Percentiles rank a stretch among this genome's conserved stretches.
These are phyloP conservation scores for Arctium minus DNA, from an alignment of 129 eudicot species.

Conservation along the genomic window DNA sequence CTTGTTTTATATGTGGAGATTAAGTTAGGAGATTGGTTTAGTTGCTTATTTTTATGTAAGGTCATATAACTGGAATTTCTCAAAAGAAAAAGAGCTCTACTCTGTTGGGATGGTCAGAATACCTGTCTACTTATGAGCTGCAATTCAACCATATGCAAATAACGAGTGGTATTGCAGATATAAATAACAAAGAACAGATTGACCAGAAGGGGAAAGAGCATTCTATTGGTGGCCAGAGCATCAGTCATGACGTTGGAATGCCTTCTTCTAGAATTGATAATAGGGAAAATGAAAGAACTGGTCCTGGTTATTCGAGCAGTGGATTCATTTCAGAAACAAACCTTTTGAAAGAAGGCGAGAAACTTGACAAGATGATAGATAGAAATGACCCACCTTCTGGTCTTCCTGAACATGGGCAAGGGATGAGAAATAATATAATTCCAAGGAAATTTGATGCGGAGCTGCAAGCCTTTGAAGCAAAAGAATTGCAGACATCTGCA, in stretches of 20 bases:
- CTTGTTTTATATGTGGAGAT: neutral
- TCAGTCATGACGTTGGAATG: slow-evolving; percentile 30
- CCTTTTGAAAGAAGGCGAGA: slow-evolving; percentile 49
- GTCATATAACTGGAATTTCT: neutral
- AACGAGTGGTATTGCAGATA: slow-evolving; percentile 47
- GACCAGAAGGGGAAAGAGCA: slow-evolving; percentile 76
- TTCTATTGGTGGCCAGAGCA: slow-evolving; percentile 43
- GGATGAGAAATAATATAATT: slow-evolving; percentile 22
- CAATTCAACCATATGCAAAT: slow-evolving; percentile 10
- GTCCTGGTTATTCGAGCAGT: slow-evolving; percentile 33
- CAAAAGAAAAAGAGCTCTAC: neutral
- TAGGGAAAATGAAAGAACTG: slow-evolving; percentile 27
- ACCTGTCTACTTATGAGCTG: neutral
- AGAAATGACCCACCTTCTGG: slow-evolving; percentile 31
- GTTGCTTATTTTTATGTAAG: neutral
- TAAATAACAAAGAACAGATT: slow-evolving; percentile 49
- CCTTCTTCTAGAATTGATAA: slow-evolving; percentile 33
- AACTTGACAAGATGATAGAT: slow-evolving; percentile 29
- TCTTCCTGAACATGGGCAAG: slow-evolving; percentile 44
- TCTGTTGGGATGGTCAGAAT: neutral
- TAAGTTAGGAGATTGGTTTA: neutral
- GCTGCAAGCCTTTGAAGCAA: slow-evolving; percentile 34
- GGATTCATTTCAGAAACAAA: slow-evolving; percentile 40
- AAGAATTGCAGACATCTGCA: slow-evolving; percentile 43
- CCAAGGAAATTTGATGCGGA: slow-evolving; percentile 47